Evolutionary conservation across 106 monocot species (phyloP), one percentile per base, ranked within the genome.

Genomic region (Agapanthus africanus): DNA sequence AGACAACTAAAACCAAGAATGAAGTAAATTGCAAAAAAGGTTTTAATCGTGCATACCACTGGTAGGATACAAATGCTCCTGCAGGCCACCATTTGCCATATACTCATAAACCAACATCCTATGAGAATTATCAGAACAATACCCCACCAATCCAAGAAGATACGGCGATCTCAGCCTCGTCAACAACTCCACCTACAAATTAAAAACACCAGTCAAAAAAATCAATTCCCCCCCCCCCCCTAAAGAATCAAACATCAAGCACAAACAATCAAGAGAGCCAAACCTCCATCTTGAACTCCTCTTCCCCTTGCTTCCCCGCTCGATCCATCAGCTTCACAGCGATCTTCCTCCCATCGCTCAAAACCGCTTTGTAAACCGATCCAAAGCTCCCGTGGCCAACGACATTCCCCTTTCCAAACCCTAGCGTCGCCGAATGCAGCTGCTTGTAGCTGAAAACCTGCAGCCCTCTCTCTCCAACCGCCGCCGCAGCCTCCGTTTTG

Each of bases 211-310:
- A 66, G 18, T 26, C 19, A n/a, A 61, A 10, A 40, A 44, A 30
- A 11, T n/a, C n/a, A n/a, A n/a, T n/a, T n/a, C n/a, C n/a, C n/a
- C n/a, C n/a, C n/a, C n/a, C n/a, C n/a, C n/a, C n/a, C n/a, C n/a
- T 22, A 22, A 56, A 25, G 16, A 74, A 6, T 19, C 39, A 36
- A 46, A 40, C 0, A 64, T 65, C 11, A 64, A 25, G 15, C 18
- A 39, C 4, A 38, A 19, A 31, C 3, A 38, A 28, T 16, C 4
- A n/a, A 33, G 21, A 22, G 25, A 66, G 13, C 11, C 2, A 47
- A 21, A 93, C 99, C 93, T 93, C 93, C 93, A 99, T 90, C 54
- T 90, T 81, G 77, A 93, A 99, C 85, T 93, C 99, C 44, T 90
- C 90, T 34, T 93, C 93, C 28, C 93, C 99, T 63, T 99, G 99